These are phyloP conservation scores for Nissolia schottii DNA, from an alignment of 306 rosid genomes.

Conservation along the genomic window DNA sequence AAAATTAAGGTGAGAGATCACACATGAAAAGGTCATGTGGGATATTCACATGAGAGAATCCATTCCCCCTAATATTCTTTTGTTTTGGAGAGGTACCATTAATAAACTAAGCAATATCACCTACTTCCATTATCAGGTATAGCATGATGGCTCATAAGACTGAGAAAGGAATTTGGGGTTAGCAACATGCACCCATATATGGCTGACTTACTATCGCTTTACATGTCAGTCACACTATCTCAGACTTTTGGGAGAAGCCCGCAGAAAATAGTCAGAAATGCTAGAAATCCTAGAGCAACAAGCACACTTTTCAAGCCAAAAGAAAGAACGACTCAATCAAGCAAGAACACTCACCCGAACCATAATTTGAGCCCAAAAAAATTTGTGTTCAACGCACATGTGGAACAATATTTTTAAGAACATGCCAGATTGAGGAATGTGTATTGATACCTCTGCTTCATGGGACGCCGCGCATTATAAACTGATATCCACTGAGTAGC, in stretches of 20 bases:
- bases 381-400: neutral
- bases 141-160: neutral
- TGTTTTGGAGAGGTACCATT: neutral
- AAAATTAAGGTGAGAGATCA: too few relatives aligned
- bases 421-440: neutral
- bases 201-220: neutral
- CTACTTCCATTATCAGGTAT: neutral
- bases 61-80: too few relatives aligned
- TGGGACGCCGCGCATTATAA: slow-evolving; percentile 89
- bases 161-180: neutral
- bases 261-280: neutral
- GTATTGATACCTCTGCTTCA: slow-evolving; percentile 83
- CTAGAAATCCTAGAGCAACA: neutral
- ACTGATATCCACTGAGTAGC: slow-evolving; percentile 96
- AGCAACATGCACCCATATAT: neutral
- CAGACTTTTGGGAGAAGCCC: neutral
- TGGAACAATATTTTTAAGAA: neutral
- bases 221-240: neutral
- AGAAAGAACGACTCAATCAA: neutral
- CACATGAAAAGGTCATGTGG: too few relatives aligned
- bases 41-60: too few relatives aligned
- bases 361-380: neutral
- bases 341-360: neutral
- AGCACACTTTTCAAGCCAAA: neutral
- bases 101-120: neutral